Percentiles rank a stretch among this genome's conserved stretches.
phyloP scores from a whole-genome alignment of 371 early-diverging fungal species.

The Circinella umbellata region DNA sequence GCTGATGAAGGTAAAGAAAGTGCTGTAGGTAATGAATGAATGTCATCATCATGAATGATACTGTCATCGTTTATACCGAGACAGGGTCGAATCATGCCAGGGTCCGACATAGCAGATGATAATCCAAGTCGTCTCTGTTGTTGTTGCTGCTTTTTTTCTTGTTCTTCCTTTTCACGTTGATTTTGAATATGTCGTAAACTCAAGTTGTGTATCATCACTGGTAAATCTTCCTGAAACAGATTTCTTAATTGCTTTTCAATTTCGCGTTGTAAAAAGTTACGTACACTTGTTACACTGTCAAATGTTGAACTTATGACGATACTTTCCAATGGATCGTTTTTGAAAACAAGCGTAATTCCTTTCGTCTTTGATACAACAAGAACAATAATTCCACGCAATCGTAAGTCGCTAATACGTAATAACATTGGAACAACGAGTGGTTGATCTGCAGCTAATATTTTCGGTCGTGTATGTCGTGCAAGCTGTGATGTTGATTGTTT shows the following conservation, averaged over 20 bases:
- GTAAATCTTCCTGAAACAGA: slow-evolving; percentile 93
- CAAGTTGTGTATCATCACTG: slow-evolving; percentile 90
- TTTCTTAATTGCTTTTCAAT: slow-evolving; percentile 63
- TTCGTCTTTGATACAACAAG: slow-evolving; percentile 89
- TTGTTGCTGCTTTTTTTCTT: slow-evolving; percentile 7
- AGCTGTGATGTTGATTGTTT: slow-evolving; percentile 46
- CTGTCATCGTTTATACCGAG: background rate
- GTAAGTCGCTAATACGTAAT: slow-evolving; percentile 86
- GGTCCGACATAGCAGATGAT: background rate
- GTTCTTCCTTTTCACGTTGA: slow-evolving; percentile 24
- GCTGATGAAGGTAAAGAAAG: background rate
- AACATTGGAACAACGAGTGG: slow-evolving; percentile 97
- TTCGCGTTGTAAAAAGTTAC: slow-evolving; percentile 78
- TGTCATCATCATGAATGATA: background rate
- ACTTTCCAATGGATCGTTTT: slow-evolving; percentile 94
- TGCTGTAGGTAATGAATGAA: background rate
- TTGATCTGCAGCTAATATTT: slow-evolving; percentile 89
- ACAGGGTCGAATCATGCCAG: slow-evolving; percentile 1
- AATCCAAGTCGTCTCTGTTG: slow-evolving; percentile 11
- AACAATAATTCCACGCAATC: slow-evolving; percentile 89
- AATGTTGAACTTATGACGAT: slow-evolving; percentile 95
- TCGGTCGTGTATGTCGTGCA: slow-evolving; percentile 67
- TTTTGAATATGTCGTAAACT: slow-evolving; percentile 54
- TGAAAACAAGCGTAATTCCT: slow-evolving; percentile 95
- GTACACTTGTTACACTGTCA: slow-evolving; percentile 87